Conservation (phyloP, 768 basidiomycete genomes). For the Kwoniella pini region DNA sequence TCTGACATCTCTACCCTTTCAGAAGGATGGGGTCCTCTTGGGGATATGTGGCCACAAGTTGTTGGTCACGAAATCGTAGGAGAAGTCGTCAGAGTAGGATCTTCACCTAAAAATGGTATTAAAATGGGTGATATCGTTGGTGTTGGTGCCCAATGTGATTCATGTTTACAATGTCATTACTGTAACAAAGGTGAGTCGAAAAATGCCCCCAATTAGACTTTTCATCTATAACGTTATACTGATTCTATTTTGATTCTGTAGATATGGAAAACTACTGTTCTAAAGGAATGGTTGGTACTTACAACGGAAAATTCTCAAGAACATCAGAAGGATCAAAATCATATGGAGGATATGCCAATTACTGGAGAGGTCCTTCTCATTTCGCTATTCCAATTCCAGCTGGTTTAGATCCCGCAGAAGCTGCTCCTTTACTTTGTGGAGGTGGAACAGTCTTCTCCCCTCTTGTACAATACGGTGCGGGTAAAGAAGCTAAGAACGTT, state of each 20-base stretch:
- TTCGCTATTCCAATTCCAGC: conserved; percentile 69
- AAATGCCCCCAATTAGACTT: too few species aligned
- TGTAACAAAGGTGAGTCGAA: conserved; percentile 59
- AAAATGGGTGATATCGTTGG: conserved; percentile 66
- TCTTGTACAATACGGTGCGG: conserved; percentile 43
- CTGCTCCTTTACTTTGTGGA: conserved; percentile 51
- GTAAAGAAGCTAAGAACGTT: conserved; percentile 48
- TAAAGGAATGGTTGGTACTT: conserved; percentile 33
- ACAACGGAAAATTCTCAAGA: conserved; percentile 41
- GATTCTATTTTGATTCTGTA: too few species aligned
- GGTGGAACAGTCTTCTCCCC: conserved; percentile 50
- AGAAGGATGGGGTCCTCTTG: conserved; percentile 55
- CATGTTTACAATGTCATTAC: conserved; percentile 59
- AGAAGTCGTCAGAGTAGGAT: conserved; percentile 57
- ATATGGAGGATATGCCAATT: conserved; percentile 51
- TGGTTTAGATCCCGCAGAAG: conserved; percentile 58
- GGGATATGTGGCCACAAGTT: conserved; percentile 39
- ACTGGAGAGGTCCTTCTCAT: conserved; percentile 53
- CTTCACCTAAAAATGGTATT: conserved; percentile 59
- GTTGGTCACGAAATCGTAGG: conserved; percentile 61
- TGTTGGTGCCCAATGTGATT: conserved; percentile 60
- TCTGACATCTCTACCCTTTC: conserved; percentile 60
- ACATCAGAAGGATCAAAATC: conserved; percentile 38
- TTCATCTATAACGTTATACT: too few species aligned
- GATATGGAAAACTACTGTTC: conserved; percentile 37